Evolutionary conservation across 768 basidiomycete species (phyloP).

Genomic region (Paxillus ammoniavirescens): DNA sequence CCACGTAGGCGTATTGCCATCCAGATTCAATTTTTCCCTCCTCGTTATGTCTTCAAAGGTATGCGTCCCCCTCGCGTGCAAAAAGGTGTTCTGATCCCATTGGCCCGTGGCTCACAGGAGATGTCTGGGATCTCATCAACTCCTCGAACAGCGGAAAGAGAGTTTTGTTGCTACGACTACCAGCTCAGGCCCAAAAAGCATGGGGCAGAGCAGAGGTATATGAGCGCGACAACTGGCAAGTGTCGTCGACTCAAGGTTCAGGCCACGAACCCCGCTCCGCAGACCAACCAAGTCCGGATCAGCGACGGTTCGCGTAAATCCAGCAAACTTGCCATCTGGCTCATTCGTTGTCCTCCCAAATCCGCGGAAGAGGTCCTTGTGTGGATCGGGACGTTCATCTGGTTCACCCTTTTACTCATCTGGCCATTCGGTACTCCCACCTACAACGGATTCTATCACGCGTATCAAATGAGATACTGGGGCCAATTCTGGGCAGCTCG

Average conservation of each 20-base stretch:
- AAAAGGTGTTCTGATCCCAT: too few relatives aligned
- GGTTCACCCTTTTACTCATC: slow-evolving; percentile 7
- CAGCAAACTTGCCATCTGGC: slow-evolving; percentile 16
- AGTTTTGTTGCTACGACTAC: slow-evolving; percentile 2
- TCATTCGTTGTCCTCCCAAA: slow-evolving; percentile 2
- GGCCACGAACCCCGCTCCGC: slow-evolving; percentile 1
- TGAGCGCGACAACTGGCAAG: slow-evolving; percentile 9
- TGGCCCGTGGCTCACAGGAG: too few relatives aligned
- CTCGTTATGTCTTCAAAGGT: too few relatives aligned
- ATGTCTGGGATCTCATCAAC: too few relatives aligned
- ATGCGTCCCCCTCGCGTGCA: too few relatives aligned
- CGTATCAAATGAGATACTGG: slow-evolving; percentile 9
- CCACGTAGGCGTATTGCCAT: too few relatives aligned
- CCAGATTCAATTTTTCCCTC: too few relatives aligned
- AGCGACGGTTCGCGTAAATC: not conserved
- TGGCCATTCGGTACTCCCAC: slow-evolving; percentile 5
- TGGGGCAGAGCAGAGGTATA: slow-evolving; percentile 7
- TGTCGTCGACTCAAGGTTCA: slow-evolving; percentile 10
- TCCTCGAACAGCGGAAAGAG: too few relatives aligned
- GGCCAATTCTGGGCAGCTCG: slow-evolving; percentile 22
- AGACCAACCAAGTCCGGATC: slow-evolving; percentile 4
- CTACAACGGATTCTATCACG: slow-evolving; percentile 3
- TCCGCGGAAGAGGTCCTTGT: not conserved
- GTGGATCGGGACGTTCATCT: slow-evolving; percentile 10
- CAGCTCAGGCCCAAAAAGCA: slow-evolving; percentile 1